A percentile compares a stretch with the other conserved stretches of the same genome.
Conservation (phyloP, 306 rosid species). For the Albizia julibrissin region DNA sequence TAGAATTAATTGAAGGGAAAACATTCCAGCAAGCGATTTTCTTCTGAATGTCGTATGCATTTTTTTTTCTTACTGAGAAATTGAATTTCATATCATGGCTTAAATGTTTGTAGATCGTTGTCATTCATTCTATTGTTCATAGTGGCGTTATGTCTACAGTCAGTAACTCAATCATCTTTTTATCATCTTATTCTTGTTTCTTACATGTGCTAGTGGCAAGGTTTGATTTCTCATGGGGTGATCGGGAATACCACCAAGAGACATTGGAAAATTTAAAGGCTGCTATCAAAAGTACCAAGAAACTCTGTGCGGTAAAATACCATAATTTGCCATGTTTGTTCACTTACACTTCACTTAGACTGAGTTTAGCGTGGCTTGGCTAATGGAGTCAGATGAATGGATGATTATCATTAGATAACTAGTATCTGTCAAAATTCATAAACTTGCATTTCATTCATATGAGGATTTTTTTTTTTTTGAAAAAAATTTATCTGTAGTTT, state of each 20-base stretch:
- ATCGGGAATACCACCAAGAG: constrained; percentile 80
- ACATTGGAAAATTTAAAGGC: constrained; percentile 68
- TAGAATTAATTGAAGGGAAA: background rate
- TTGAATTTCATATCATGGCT: constrained; percentile 3
- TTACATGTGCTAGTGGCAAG: constrained; percentile 65
- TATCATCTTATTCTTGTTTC: constrained; percentile 26
- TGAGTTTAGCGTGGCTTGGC: background rate
- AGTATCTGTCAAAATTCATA: background rate
- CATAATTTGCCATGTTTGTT: constrained; percentile 9
- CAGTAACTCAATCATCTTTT: constrained; percentile 3
- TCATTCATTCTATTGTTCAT: background rate
- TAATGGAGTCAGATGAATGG: background rate
- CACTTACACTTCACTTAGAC: background rate
- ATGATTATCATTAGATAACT: background rate
- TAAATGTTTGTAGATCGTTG: constrained; percentile 4
- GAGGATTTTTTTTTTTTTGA: background rate
- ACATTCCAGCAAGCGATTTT: background rate
- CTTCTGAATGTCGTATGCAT: background rate
- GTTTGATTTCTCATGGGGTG: constrained; percentile 88
- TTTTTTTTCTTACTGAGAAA: background rate
- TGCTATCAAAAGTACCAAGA: constrained; percentile 61
- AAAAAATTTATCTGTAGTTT: background rate
- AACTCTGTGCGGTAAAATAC: constrained; percentile 74
- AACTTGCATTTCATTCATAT: background rate
- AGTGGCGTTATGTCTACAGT: constrained; percentile 15